Percentiles rank a stretch among this genome's conserved stretches.
These are phyloP conservation scores for Priceomyces castillae DNA, from an alignment of 805 yeast species.

Conservation along the genomic window DNA sequence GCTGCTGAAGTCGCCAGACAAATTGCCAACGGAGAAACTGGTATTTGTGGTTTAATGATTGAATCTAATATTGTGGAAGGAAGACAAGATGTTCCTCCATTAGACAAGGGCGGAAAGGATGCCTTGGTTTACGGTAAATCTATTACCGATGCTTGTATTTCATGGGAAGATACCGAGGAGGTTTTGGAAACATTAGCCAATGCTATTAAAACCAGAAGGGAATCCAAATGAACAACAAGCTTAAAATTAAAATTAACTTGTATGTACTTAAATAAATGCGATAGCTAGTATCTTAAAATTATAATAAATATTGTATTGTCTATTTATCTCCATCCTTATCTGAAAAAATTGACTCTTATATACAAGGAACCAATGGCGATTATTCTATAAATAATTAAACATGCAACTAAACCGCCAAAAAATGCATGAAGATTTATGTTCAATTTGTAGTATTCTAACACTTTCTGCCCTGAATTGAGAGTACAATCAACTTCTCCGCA, in stretches of 20 bases:
- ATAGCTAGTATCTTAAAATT: not conserved
- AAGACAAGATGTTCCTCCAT: constrained; percentile 83
- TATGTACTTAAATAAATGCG: not conserved
- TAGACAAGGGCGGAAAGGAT: constrained; percentile 63
- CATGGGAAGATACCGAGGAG: constrained; percentile 78
- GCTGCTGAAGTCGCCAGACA: constrained; percentile 77
- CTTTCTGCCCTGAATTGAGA: constrained; percentile 30
- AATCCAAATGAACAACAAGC: constrained; percentile 6
- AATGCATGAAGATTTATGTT: constrained; percentile 22
- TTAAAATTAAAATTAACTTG: not conserved
- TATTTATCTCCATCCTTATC: not conserved
- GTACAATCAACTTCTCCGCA: constrained; percentile 36
- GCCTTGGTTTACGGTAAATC: constrained; percentile 85
- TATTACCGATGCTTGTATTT: constrained; percentile 96
- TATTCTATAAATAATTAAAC: constrained; percentile 32
- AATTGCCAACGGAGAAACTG: constrained; percentile 65
- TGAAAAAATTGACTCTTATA: constrained; percentile 25
- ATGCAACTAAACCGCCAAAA: constrained; percentile 36
- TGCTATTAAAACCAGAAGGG: constrained; percentile 79
- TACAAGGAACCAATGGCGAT: constrained; percentile 26
- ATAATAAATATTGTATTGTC: not conserved
- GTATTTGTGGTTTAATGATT: constrained; percentile 93
- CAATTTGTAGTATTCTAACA: constrained; percentile 31
- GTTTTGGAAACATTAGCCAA: constrained; percentile 70
- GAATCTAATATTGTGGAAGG: constrained; percentile 92